Evolutionary conservation across 257 asterid genomes (phyloP).

Genomic region (Solanum chilense): DNA sequence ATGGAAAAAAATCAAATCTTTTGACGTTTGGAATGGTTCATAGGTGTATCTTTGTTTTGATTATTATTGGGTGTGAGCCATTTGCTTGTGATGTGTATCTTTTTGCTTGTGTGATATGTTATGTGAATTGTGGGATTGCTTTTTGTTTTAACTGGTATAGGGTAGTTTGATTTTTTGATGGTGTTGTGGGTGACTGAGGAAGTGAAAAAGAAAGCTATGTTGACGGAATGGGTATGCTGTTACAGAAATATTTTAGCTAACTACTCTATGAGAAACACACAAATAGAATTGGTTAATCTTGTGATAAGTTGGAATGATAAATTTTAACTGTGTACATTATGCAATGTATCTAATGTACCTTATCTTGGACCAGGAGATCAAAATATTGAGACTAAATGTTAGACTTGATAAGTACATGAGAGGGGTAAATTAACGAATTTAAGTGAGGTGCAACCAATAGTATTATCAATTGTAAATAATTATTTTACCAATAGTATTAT

Average conservation of each 20-base stretch:
- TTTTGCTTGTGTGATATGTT: not conserved
- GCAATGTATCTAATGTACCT: not conserved
- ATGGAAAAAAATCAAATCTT: not conserved
- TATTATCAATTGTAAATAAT: not conserved
- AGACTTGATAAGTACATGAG: not conserved
- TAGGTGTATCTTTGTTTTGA: not conserved
- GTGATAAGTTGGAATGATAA: not conserved
- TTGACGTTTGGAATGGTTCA: not conserved
- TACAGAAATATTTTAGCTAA: not conserved
- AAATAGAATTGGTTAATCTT: not conserved
- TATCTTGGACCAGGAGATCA: not conserved
- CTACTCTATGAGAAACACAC: not conserved
- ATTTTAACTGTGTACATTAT: not conserved
- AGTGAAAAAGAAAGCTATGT: not conserved
- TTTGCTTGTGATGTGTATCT: not conserved
- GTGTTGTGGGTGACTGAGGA: not conserved
- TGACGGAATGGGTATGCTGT: not conserved
- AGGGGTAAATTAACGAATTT: not conserved
- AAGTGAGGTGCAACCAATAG: not conserved
- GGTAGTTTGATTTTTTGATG: not conserved
- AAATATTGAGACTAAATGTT: not conserved
- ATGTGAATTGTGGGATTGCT: not conserved
- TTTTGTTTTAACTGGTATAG: not conserved
- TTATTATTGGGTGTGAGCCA: not conserved
- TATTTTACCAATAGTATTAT: not conserved